Evolutionary conservation across 306 rosid genomes (phyloP).

Genomic region (Acmispon strigosus): DNA sequence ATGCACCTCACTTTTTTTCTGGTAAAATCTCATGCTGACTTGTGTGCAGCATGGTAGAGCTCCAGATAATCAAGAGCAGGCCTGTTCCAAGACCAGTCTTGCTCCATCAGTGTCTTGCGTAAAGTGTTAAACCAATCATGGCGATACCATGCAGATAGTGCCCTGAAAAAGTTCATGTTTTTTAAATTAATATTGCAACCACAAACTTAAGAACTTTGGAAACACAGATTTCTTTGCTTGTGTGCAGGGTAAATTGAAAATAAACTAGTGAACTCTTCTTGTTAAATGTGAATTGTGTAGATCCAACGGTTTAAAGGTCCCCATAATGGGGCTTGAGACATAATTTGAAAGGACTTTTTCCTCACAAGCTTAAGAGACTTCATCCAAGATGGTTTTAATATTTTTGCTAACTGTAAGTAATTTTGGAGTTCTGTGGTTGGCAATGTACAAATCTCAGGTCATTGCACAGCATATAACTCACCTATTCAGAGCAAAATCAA

Average conservation of each 20-base stretch:
- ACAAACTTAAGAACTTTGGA: not conserved
- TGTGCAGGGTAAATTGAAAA: not conserved
- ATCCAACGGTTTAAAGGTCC: not conserved
- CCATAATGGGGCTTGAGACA: not conserved
- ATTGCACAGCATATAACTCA: constrained; percentile 20
- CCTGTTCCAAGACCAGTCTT: constrained; percentile 96
- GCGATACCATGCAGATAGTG: constrained; percentile 64
- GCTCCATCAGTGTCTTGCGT: constrained; percentile 79
- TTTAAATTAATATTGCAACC: not conserved
- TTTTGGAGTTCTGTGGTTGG: not conserved
- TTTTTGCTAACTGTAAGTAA: not conserved
- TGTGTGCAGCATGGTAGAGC: constrained; percentile 72
- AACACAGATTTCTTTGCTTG: not conserved
- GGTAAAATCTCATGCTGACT: constrained; percentile 24
- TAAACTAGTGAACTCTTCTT: not conserved
- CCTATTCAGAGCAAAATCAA: constrained; percentile 84
- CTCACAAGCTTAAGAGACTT: not conserved
- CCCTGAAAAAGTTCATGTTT: constrained; percentile 41
- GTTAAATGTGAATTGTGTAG: not conserved
- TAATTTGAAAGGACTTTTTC: not conserved
- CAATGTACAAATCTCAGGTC: not conserved
- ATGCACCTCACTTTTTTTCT: not conserved
- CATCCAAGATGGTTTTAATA: not conserved
- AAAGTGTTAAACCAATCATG: constrained; percentile 57
- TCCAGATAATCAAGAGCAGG: constrained; percentile 86